A percentile compares a stretch with the other conserved stretches of the same genome.
These are phyloP conservation scores for Adenanthera pavonina DNA, from an alignment of 306 rosid genomes.

Conservation along the genomic window DNA sequence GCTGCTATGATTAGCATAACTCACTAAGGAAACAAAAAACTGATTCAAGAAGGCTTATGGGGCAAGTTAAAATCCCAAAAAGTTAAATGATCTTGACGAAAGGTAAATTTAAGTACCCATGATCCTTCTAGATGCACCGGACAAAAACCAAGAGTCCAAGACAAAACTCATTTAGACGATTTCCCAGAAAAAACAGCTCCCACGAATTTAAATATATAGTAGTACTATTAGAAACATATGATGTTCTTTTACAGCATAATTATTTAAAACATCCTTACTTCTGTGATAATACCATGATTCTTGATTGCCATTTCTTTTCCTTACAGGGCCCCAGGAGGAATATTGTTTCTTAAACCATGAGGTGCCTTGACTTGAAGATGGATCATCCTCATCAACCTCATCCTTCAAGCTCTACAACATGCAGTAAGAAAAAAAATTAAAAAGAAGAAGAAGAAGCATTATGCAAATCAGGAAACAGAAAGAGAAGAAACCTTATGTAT, in stretches of 20 bases:
- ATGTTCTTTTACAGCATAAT: conserved; percentile 14
- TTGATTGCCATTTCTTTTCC: conserved; percentile 24
- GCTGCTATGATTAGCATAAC: conserved; percentile 18
- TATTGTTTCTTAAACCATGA: conserved; percentile 43
- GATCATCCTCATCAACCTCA: conserved; percentile 26
- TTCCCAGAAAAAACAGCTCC: conserved; percentile 14
- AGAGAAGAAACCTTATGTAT: neutral
- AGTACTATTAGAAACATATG: conserved; percentile 27
- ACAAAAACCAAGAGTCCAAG: neutral
- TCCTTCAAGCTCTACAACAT: conserved; percentile 46
- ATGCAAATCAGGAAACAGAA: conserved; percentile 11
- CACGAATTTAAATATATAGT: neutral
- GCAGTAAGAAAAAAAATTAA: neutral
- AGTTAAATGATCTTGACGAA: conserved; percentile 7
- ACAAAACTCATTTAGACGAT: conserved; percentile 16
- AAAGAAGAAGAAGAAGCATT: neutral
- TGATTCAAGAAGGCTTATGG: conserved; percentile 30
- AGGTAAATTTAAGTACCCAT: conserved; percentile 21
- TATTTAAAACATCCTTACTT: conserved; percentile 39
- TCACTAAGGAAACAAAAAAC: neutral
- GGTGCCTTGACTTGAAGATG: conserved; percentile 42
- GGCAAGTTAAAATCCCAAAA: conserved; percentile 28
- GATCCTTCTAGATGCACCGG: conserved; percentile 6
- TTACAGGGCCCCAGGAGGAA: conserved; percentile 25
- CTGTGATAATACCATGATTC: conserved; percentile 29